Evolutionary conservation across 2,329 filamentous ascomycete species (phyloP).

Genomic region (Pseudopithomyces maydicus): DNA sequence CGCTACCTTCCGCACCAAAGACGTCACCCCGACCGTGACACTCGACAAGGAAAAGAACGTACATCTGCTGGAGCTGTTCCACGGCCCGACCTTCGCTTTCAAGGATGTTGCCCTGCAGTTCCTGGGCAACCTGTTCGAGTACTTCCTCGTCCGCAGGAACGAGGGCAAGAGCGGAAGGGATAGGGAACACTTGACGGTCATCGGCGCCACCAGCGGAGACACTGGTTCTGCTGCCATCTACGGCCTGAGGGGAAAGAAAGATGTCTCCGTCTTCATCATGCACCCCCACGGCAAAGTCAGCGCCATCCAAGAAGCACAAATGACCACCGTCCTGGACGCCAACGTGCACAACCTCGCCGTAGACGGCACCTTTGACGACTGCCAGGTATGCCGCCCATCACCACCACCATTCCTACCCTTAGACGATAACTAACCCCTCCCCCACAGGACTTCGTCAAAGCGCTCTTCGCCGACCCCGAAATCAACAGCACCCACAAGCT

Average conservation of each 20-base stretch:
- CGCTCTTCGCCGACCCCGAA: constrained; percentile 83
- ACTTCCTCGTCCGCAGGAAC: constrained; percentile 78
- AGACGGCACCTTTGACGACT: constrained; percentile 92
- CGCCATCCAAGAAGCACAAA: constrained; percentile 93
- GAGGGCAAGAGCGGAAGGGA: constrained; percentile 72
- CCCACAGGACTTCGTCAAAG: constrained; percentile 87
- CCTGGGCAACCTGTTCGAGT: constrained; percentile 93
- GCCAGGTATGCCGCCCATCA: constrained; percentile 64
- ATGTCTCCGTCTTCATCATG: constrained; percentile 94
- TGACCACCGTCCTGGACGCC: constrained; percentile 88
- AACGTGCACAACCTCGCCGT: constrained; percentile 95
- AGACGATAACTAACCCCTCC: constrained; percentile 26
- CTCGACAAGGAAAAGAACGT: constrained; percentile 74
- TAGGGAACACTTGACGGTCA: constrained; percentile 47
- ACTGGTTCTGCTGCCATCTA: constrained; percentile 97
- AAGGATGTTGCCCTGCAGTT: constrained; percentile 92
- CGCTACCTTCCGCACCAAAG: constrained; percentile 79
- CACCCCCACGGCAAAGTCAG: constrained; percentile 89
- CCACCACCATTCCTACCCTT: neutral
- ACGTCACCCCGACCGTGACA: constrained; percentile 80
- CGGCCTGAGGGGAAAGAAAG: constrained; percentile 91
- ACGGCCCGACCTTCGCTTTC: constrained; percentile 93
- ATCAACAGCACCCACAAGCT: constrained; percentile 83
- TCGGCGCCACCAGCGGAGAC: constrained; percentile 52
- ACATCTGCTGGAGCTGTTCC: constrained; percentile 91